phyloP scores from a whole-genome alignment of 257 asterid genomes.

The Apocynum venetum region DNA sequence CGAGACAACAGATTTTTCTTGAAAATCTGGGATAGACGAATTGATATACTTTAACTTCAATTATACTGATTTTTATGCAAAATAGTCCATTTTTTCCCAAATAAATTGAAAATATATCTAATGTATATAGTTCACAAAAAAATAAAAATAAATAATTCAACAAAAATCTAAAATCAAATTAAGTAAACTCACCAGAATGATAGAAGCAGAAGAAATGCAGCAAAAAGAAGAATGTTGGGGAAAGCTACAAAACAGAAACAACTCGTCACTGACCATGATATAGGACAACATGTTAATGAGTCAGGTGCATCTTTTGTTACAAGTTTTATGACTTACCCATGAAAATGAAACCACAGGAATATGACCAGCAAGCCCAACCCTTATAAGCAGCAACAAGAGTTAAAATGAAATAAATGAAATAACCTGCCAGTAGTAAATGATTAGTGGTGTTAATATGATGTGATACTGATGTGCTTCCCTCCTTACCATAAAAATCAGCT shows the following conservation, averaged over 20 bases:
- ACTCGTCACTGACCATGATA: slow-evolving; percentile 15
- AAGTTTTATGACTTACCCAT: slow-evolving; percentile 51
- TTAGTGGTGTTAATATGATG: background rate
- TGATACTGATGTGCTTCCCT: background rate
- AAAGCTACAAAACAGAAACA: slow-evolving; percentile 56
- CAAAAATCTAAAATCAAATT: slow-evolving; percentile 6
- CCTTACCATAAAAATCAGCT: background rate
- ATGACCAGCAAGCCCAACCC: slow-evolving; percentile 86
- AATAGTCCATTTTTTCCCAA: background rate
- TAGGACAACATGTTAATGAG: slow-evolving; percentile 4
- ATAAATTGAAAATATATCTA: background rate
- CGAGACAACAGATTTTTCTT: background rate
- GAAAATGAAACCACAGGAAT: slow-evolving; percentile 76
- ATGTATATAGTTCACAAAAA: background rate
- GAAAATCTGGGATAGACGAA: background rate
- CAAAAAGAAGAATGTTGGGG: slow-evolving; percentile 72
- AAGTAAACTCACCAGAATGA: slow-evolving; percentile 72
- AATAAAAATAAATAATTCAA: background rate
- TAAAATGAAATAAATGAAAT: slow-evolving; percentile 66
- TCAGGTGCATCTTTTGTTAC: background rate
- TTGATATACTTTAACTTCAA: background rate
- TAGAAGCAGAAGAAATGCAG: slow-evolving; percentile 84
- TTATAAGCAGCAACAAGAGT: slow-evolving; percentile 83
- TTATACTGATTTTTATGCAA: background rate
- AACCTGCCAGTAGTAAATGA: slow-evolving; percentile 56